Evolutionary conservation across 352 stramenopile species (phyloP), one percentile per base, ranked within the genome.

Genomic region (Globisporangium solare): DNA sequence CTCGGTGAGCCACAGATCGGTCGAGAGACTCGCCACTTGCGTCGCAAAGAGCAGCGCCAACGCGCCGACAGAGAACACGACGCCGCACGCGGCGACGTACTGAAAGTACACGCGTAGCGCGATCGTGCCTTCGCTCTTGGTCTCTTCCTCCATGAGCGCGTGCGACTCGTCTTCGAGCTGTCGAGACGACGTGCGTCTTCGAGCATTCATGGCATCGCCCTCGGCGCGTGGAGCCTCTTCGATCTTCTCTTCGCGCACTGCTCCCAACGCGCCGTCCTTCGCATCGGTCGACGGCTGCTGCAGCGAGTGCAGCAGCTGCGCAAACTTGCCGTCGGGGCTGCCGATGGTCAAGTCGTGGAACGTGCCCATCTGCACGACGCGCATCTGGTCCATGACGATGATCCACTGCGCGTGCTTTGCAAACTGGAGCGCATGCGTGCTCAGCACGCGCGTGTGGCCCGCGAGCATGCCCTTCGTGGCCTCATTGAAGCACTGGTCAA

Each of bases 371-470:
- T 89, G 71, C 20, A 68, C 73, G 6, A 85, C 73, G 2, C 63
- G 68, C 73, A 83, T 83, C 20, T 83, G 73, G 43, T 86, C 73
- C 74, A 89, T 86, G 6, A 89, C 76, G 35, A 89, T 81, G 47
- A 90, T 84, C 77, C 77, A 87, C 37, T 90, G 69, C 0, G 80
- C 76, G 0, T 63, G 49, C 15, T 73, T 68, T 11, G 73, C 75
- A 53, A 86, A 83, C 46, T 86, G 67, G 2, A 88, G 53, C 15
- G 73, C 71, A 32, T 84, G 73, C 0, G 72, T 84, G 35, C 68
- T 76, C 4, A 90, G 47, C 39, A 90, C 67, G 0, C 80, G 71
- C 41, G 80, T 88, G 0, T 66, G 54, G 6, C 74, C 77, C 35
- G 73, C 70, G 5, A 90, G 47, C 8, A 84, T 58, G 2, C 68